phyloP scores from a whole-genome alignment of 371 early-diverging fungal genomes.

The Rhizopus arrhizus region DNA sequence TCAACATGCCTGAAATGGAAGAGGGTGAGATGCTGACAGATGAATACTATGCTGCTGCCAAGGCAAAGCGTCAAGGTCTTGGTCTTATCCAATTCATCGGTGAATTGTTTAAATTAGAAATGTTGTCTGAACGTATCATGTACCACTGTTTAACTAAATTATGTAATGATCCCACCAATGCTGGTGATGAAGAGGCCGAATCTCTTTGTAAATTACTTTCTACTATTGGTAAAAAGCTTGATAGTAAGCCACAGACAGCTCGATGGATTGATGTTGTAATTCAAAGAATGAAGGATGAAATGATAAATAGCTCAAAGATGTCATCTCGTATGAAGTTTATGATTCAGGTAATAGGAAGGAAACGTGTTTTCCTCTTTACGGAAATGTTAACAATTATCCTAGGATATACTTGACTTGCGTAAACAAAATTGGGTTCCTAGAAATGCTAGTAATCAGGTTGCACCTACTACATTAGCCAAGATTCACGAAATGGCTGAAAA shows the following conservation, averaged over 20 bases:
- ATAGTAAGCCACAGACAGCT: constrained; percentile 30
- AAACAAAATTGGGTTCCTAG: constrained; percentile 78
- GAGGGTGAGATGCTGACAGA: constrained; percentile 65
- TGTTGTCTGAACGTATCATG: constrained; percentile 93
- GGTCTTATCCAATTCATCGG: constrained; percentile 93
- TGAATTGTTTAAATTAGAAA: constrained; percentile 86
- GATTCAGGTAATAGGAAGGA: constrained; percentile 57
- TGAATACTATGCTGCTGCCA: constrained; percentile 82
- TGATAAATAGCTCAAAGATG: constrained; percentile 66
- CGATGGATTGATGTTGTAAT: constrained; percentile 80
- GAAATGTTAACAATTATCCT: not conserved
- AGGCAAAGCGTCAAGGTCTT: constrained; percentile 92
- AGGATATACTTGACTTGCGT: constrained; percentile 89
- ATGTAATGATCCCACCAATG: constrained; percentile 68
- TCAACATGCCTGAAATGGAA: constrained; percentile 56
- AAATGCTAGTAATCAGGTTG: constrained; percentile 54
- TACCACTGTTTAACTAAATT: constrained; percentile 80
- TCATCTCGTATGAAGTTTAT: constrained; percentile 89
- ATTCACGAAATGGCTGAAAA: constrained; percentile 80
- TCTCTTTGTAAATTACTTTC: constrained; percentile 86
- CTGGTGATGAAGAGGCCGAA: constrained; percentile 94
- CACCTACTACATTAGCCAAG: constrained; percentile 88
- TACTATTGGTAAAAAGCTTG: constrained; percentile 81
- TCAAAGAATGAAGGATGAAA: constrained; percentile 64
- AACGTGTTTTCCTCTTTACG: not conserved